A percentile compares a stretch with the other conserved stretches of the same genome.
Conservation (phyloP, 805 yeast genomes). For the Komagataella pseudopastoris region DNA sequence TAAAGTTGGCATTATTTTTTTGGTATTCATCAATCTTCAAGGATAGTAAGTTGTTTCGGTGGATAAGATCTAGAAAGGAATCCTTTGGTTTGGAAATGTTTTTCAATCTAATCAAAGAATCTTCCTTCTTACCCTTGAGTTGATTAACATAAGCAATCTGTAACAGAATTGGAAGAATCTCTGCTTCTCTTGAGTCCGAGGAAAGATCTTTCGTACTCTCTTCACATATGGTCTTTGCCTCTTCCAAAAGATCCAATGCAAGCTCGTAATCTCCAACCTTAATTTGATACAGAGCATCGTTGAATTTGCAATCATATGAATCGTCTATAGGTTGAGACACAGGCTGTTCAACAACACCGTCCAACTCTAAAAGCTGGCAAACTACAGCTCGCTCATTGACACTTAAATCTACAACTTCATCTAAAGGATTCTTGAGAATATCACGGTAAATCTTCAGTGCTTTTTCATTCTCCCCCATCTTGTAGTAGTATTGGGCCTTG, state of each 20-base stretch:
- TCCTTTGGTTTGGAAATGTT: not conserved
- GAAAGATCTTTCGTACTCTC: slow-evolving; percentile 23
- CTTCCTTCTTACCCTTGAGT: slow-evolving; percentile 17
- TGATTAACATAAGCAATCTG: slow-evolving; percentile 46
- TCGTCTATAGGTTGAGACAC: slow-evolving; percentile 1
- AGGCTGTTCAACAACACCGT: slow-evolving; percentile 3
- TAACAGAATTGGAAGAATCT: slow-evolving; percentile 45
- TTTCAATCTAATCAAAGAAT: slow-evolving; percentile 11
- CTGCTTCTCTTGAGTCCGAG: slow-evolving; percentile 32
- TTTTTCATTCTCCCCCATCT: slow-evolving; percentile 27
- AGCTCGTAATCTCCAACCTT: slow-evolving; percentile 22
- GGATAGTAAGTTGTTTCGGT: slow-evolving; percentile 26
- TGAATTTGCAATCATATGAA: slow-evolving; percentile 48
- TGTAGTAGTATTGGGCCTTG: slow-evolving; percentile 38
- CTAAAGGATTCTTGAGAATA: slow-evolving; percentile 19
- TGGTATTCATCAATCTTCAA: slow-evolving; percentile 6
- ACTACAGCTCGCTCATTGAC: slow-evolving; percentile 61
- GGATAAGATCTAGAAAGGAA: not conserved
- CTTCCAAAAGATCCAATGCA: slow-evolving; percentile 29
- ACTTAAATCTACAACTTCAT: slow-evolving; percentile 34
- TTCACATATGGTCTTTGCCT: slow-evolving; percentile 30
- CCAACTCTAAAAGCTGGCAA: slow-evolving; percentile 27
- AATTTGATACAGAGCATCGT: slow-evolving; percentile 38
- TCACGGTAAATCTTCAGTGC: slow-evolving; percentile 34
- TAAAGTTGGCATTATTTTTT: slow-evolving; percentile 6